Base-by-base conservation (phyloP, 805 yeast genomes). In the Candida ficus region DNA sequence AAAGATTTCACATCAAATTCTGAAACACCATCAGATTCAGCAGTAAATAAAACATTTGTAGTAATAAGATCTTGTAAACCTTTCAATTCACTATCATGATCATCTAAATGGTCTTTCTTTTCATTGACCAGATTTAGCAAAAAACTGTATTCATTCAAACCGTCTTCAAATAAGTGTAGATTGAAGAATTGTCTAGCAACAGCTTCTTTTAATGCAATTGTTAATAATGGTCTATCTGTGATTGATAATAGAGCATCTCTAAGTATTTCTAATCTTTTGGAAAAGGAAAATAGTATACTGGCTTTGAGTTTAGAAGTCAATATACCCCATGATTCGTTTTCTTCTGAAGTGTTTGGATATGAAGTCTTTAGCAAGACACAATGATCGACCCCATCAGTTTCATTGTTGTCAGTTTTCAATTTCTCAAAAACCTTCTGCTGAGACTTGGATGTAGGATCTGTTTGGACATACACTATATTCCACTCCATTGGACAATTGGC, bases 141-240 rank as follows among this genome's bases (percentile, higher is more conserved):
- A 22, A 63, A 65, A 25, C 73, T 71, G 47, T 77, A 81, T 18
- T 73, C 68, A 4, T 56, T 60, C 27, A 81, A 54, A 0, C 91
- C 71, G 38, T 84, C 90, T 21, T 80, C 83, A 20, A 67, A 59
- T 19, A 83, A 68, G 20, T 71, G 70, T 63, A 86, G 67, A 34
- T 73, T 73, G 40, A 72, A 73, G 41, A 76, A 69, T 4, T 76
- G 64, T 25, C 69, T 58, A 0, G 81, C 82, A 32, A 79, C 56
- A 7, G 71, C 69, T 39, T 78, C 76, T 44, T 71, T 70, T 46
- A 67, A 58, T 13, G 65, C 63, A 37, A 74, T 26, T n/a, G 27
- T 18, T 12, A 38, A 23, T 4, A 33, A n/a, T 20, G 37, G 14
- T 6, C 31, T 41, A 6, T 38, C 34, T 7, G 22, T 34, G 13